Conservation (phyloP, 805 yeast genomes). For the Teunomyces stri region DNA sequence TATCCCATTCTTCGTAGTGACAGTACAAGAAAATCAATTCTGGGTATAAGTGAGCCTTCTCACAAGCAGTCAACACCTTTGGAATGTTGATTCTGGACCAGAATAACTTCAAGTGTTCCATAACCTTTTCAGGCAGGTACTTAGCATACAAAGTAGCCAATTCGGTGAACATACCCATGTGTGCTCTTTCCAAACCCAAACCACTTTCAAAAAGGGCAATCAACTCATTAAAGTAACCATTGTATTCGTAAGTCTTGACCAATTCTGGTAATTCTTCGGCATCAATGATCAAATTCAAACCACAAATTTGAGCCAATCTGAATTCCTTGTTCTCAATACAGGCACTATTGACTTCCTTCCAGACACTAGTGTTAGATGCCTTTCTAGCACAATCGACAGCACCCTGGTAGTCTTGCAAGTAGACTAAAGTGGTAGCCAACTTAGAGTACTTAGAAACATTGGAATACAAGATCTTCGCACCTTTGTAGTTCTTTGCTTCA, state of each 20-base stretch:
- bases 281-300: constrained; percentile 92
- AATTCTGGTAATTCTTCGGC: constrained; percentile 95
- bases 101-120: constrained; percentile 95
- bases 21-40: constrained; percentile 94
- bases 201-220: constrained; percentile 94
- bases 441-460: constrained; percentile 92
- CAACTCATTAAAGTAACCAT: constrained; percentile 89
- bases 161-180: constrained; percentile 99
- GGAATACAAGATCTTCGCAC: constrained; percentile 85
- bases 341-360: constrained; percentile 97
- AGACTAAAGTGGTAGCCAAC: constrained; percentile 94
- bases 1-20: constrained; percentile 99
- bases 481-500: constrained; percentile 78
- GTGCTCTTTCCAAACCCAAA: constrained; percentile 95
- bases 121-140: constrained; percentile 83
- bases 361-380: constrained; percentile 88
- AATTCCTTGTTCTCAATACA: constrained; percentile 94
- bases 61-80: constrained; percentile 91
- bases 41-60: constrained; percentile 91
- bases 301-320: constrained; percentile 97
- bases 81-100: constrained; percentile 99
- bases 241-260: constrained; percentile 80
- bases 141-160: constrained; percentile 87
- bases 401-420: constrained; percentile 85
- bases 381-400: constrained; percentile 99